Evolutionary conservation across 345 rosid species (phyloP), one percentile per base, ranked within the genome.

Genomic region (Dimocarpus longan): DNA sequence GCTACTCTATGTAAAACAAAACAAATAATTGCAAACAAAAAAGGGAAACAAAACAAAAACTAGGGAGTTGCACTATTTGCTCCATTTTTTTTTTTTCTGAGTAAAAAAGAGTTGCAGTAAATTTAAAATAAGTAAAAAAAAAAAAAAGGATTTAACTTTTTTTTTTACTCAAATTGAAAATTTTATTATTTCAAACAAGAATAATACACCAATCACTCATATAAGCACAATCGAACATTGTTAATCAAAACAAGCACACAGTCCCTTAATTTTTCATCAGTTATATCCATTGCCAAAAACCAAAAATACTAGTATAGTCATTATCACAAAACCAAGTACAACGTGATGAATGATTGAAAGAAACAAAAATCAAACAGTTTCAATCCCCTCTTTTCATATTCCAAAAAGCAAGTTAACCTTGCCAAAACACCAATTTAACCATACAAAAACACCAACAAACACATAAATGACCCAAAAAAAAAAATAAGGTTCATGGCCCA

Each of bases 311-410:
- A 12, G 7, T 19, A 56, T 10, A 0, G 37, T 22, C n/a, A 22
- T 54, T 37, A 32, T 44, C 50, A 18, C 60, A 59, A 65, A 16
- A 48, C 13, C 46, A 50, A 54, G 15, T 21, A 54, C 10, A 9
- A 54, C 71, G 40, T 10, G 16, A 37, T n/a, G 16, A 37, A n/a
- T 66, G 50, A 67, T 39, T 15, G 42, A n/a, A 37, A 9, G 42
- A 54, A 32, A 26, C n/a, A 65, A 12, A 22, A 56, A 50, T 56
- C 68, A 78, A 22, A 69, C 68, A 63, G 21, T 40, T 65, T 52
- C 19, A 80, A 48, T 73, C 67, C 79, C 64, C 76, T 40, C 54
- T 70, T 40, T 71, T 63, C 12, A 37, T 39, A 13, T 80, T 66
- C 75, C 8, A 11, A 10, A 42, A 52, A 68, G 19, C 10, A 13